These are phyloP conservation scores for Westerdykella sp. DNA, from an alignment of 2,329 filamentous ascomycete species.

Conservation along the genomic window DNA sequence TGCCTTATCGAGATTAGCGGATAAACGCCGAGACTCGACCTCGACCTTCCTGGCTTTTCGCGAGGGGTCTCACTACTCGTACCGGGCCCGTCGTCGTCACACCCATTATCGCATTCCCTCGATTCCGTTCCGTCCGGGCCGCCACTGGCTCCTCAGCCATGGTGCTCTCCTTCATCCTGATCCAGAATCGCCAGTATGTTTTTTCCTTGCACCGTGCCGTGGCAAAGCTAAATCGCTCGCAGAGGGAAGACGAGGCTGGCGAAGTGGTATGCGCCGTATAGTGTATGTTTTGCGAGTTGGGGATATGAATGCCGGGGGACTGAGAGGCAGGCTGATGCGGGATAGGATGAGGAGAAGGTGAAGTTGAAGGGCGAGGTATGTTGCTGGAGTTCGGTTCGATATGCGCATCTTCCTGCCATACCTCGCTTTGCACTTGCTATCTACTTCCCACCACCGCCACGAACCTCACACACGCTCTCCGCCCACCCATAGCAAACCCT, in stretches of 20 bases:
- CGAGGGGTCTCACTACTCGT: not conserved
- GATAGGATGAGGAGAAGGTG: slow-evolving; percentile 90
- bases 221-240: slow-evolving; percentile 3
- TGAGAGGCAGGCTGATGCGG: slow-evolving; percentile 11
- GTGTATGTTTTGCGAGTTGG: slow-evolving; percentile 43
- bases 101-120: not conserved
- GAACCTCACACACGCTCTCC: slow-evolving; percentile 1
- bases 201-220: too few relatives aligned
- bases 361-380: slow-evolving; percentile 93
- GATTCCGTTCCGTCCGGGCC: not conserved
- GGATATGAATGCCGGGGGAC: not conserved
- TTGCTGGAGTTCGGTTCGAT: slow-evolving; percentile 3
- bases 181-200: slow-evolving; percentile 77
- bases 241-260: slow-evolving; percentile 97
- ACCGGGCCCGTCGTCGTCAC: not conserved
- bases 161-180: slow-evolving; percentile 81
- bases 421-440: slow-evolving; percentile 1
- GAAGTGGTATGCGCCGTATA: slow-evolving; percentile 99
- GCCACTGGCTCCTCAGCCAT: slow-evolving; percentile 25
- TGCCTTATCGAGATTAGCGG: too few relatives aligned
- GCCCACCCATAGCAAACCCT: not conserved
- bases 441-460: not conserved
- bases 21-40: too few relatives aligned
- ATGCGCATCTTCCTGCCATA: slow-evolving; percentile 3
- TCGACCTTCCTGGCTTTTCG: too few relatives aligned